Evolutionary conservation across 768 basidiomycete species (phyloP).

Genomic region (Leccinum obscurum): DNA sequence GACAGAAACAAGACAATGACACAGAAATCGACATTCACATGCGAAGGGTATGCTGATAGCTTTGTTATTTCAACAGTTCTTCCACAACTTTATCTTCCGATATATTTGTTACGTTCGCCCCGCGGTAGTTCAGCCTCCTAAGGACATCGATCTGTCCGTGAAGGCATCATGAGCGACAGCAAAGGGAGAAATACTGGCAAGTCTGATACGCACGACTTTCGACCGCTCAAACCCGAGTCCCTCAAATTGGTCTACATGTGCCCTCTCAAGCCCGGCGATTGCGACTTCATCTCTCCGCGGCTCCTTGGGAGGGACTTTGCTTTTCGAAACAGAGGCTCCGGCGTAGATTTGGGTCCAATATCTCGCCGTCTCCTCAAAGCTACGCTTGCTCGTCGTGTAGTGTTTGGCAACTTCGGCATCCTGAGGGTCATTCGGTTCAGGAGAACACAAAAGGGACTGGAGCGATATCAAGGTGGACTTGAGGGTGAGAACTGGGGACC

Average conservation of each 20-base stretch:
- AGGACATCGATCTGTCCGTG: constrained; percentile 77
- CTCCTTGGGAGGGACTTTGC: constrained; percentile 33
- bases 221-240: constrained; percentile 75
- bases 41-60: constrained; percentile 26
- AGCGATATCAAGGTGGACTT: constrained; percentile 95
- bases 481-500: constrained; percentile 93
- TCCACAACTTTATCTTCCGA: constrained; percentile 83
- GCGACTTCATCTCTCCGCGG: constrained; percentile 49
- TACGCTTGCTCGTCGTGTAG: constrained; percentile 82
- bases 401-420: constrained; percentile 99
- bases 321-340: constrained; percentile 58
- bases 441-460: constrained; percentile 89
- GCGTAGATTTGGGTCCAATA: constrained; percentile 97
- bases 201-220: constrained; percentile 72
- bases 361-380: constrained; percentile 89
- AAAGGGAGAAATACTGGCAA: neutral
- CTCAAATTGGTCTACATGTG: constrained; percentile 84
- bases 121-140: constrained; percentile 83
- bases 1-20: constrained; percentile 25
- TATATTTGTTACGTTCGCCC: constrained; percentile 77
- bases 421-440: constrained; percentile 95
- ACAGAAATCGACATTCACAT: constrained; percentile 28
- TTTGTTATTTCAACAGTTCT: constrained; percentile 68
- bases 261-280: constrained; percentile 78
- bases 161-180: constrained; percentile 5